Evolutionary conservation across 176 grass and related monocot genomes (phyloP), one percentile per base, ranked within the genome.

Genomic region (Cocos nucifera): DNA sequence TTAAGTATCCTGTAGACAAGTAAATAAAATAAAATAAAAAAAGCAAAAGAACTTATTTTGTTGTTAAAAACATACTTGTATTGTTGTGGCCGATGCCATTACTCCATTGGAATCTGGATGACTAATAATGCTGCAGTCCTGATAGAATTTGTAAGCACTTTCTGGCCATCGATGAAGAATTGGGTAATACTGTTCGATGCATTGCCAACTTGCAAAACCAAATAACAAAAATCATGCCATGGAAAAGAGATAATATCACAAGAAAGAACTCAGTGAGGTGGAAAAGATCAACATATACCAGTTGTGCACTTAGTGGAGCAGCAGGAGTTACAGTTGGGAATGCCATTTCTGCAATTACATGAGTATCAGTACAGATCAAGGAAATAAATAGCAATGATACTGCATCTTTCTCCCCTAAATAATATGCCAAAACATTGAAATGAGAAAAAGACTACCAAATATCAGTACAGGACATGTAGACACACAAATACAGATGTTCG

Each of bases 171-270:
- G 76, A 0, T 92, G 84, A 50, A 98, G 79, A 70, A 92, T 86
- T 7, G 66, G 69, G 68, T 98, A 98, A 63, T 98, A 98, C 32
- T 92, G 93, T 53, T 88, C 70, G 57, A 98, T 61, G 79, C 87
- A 49, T 69, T 69, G 12, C 81, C 65, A 74, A 98, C 76, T 87
- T 98, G 69, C 14, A 74, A 26, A 68, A 23, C 4, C 22, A 60
- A 51, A 22, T 54, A 1, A 12, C 24, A 59, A 44, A 6, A 53
- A 17, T 8, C 32, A 17, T 15, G 50, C 15, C 7, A 25, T 15
- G 3, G 9, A 35, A 20, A 12, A 44, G 35, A 44, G 35, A 44
- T 44, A 44, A 44, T 12, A 44, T 12, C 10, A 44, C 9, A 44
- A 44, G 9, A 44, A 44, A 44, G 35, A 44, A 44, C 35, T 44